These are phyloP conservation scores for Pisolithus thermaeus DNA, from an alignment of 1,284 basidiomycete genomes.

Conservation along the genomic window DNA sequence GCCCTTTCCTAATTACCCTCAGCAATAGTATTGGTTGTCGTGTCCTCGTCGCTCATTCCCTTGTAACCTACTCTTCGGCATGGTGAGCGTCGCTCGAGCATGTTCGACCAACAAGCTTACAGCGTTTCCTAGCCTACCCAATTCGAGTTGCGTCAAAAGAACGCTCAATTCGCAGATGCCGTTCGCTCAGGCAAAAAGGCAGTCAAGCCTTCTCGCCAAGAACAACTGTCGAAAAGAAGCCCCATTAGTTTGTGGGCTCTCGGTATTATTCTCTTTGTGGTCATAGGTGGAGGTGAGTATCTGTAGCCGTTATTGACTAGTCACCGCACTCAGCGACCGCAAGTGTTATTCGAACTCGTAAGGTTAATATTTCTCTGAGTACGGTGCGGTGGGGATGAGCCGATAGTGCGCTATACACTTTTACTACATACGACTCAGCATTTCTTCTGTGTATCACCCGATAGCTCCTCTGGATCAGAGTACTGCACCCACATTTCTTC, in stretches of 20 bases:
- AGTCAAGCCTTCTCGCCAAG: slow-evolving; percentile 63
- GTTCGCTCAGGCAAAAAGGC: slow-evolving; percentile 69
- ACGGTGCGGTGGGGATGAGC: neutral
- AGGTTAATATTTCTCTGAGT: slow-evolving; percentile 58
- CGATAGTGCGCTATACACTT: neutral
- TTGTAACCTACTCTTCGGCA: slow-evolving; percentile 7
- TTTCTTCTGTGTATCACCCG: slow-evolving; percentile 3
- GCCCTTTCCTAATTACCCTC: too few relatives aligned
- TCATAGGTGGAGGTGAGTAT: slow-evolving; percentile 67
- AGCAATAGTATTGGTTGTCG: too few relatives aligned
- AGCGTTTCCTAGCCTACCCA: slow-evolving; percentile 46
- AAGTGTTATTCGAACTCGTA: slow-evolving; percentile 65
- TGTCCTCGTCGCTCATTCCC: slow-evolving; percentile 8
- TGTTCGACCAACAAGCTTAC: slow-evolving; percentile 7
- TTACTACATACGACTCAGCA: neutral
- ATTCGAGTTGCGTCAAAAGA: slow-evolving; percentile 75
- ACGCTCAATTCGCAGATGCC: slow-evolving; percentile 69
- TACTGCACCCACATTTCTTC: slow-evolving; percentile 17
- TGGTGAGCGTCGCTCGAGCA: slow-evolving; percentile 14
- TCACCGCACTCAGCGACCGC: slow-evolving; percentile 3
- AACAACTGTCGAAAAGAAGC: slow-evolving; percentile 61
- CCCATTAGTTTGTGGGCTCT: slow-evolving; percentile 69
- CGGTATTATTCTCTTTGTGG: slow-evolving; percentile 62
- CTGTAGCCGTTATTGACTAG: neutral
- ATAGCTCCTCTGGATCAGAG: slow-evolving; percentile 1